phyloP scores from a whole-genome alignment of 1,284 basidiomycete species.

The Hypsizygus ulmarius region DNA sequence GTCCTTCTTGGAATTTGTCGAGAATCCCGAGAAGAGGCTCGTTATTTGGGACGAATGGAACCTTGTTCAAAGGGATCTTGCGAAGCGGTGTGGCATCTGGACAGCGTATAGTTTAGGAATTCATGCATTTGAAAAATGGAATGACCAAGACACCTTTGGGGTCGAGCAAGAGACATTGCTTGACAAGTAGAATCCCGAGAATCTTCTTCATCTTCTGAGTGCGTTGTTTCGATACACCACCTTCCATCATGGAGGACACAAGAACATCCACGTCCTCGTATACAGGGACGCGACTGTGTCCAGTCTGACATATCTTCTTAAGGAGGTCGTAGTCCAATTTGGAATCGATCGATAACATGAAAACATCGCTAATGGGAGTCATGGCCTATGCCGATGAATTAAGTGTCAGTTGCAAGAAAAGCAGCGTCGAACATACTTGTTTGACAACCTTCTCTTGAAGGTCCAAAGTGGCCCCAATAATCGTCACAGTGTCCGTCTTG shows the following conservation, averaged over 20 bases:
- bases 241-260: conserved; percentile 28
- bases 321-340: conserved; percentile 79
- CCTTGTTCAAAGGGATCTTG: conserved; percentile 79
- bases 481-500: conserved; percentile 71
- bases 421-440: conserved; percentile 39
- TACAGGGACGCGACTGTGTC: conserved; percentile 77
- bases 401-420: neutral
- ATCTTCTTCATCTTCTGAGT: conserved; percentile 69
- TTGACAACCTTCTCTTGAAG: conserved; percentile 69
- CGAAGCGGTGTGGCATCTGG: conserved; percentile 78
- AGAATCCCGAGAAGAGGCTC: conserved; percentile 85
- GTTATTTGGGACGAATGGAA: conserved; percentile 83
- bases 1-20: conserved; percentile 89
- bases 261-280: conserved; percentile 72
- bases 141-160: conserved; percentile 63
- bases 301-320: conserved; percentile 71
- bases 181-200: conserved; percentile 78
- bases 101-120: conserved; percentile 2
- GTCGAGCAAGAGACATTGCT: conserved; percentile 86
- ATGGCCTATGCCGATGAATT: conserved; percentile 52
- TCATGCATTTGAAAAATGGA: conserved; percentile 2
- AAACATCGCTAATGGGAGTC: conserved; percentile 78
- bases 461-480: conserved; percentile 74
- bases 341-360: conserved; percentile 81
- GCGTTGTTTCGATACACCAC: conserved; percentile 20